A percentile compares a stretch with the other conserved stretches of the same genome.
Evolutionary conservation across 306 rosid species (phyloP).

Genomic region (Luffa acutangula): DNA sequence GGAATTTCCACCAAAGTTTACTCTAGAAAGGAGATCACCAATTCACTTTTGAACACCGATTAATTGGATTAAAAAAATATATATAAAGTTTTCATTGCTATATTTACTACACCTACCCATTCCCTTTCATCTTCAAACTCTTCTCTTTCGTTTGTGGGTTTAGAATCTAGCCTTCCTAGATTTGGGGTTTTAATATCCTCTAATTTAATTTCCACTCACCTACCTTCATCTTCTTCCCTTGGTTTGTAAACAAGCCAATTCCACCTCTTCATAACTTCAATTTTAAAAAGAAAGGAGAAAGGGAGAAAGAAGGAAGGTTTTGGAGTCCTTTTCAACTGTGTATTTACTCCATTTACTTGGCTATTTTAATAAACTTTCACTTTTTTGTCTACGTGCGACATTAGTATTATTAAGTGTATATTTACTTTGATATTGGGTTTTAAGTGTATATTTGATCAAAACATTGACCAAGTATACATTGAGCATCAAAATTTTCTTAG

Average conservation of each 20-base stretch:
- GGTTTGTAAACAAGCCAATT: no score
- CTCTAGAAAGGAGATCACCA: neutral
- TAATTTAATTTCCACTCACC: neutral
- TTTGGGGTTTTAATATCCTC: neutral
- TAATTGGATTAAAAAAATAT: no score
- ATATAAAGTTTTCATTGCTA: neutral
- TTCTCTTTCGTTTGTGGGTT: neutral
- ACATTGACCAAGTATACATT: neutral
- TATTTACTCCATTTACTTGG: no score
- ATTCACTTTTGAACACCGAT: no score
- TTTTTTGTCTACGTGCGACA: neutral
- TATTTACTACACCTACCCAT: neutral
- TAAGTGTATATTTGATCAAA: neutral
- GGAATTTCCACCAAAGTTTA: neutral
- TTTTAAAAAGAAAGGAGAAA: no score
- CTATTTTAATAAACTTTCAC: no score
- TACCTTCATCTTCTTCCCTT: no score
- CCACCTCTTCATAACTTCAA: no score
- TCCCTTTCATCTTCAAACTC: neutral
- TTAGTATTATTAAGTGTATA: no score
- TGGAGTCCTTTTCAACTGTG: no score
- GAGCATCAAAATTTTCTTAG: neutral
- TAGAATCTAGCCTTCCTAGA: neutral
- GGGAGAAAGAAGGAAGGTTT: no score
- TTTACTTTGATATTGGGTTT: neutral